Percentiles rank a stretch among this genome's conserved stretches.
Conservation (phyloP, 2,329 filamentous ascomycete species). For the Nakataea oryzae region DNA sequence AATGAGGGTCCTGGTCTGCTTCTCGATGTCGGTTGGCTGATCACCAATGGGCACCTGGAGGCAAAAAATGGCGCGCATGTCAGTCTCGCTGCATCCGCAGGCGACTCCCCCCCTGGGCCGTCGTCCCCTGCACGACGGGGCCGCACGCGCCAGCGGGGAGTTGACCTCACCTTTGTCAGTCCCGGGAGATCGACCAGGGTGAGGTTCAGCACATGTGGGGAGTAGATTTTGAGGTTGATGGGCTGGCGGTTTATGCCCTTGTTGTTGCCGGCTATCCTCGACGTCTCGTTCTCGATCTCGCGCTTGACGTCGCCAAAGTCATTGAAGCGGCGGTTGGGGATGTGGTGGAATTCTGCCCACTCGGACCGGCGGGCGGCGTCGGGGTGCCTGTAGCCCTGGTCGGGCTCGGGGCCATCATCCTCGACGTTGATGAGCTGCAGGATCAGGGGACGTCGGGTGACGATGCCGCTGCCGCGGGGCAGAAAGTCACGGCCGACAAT, state of each 20-base stretch:
- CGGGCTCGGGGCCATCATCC: constrained; percentile 55
- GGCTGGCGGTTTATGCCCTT: constrained; percentile 91
- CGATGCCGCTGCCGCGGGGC: constrained; percentile 91
- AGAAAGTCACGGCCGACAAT: constrained; percentile 97
- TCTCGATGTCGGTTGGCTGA: constrained; percentile 26
- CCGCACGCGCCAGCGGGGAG: background rate
- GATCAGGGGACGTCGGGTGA: constrained; percentile 87
- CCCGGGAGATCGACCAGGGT: constrained; percentile 95
- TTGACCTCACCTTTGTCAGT: constrained; percentile 68
- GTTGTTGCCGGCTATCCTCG: constrained; percentile 92
- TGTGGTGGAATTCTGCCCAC: constrained; percentile 96
- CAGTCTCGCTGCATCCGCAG: background rate
- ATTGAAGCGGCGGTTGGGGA: constrained; percentile 93
- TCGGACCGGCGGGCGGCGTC: constrained; percentile 55
- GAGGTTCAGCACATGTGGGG: constrained; percentile 91
- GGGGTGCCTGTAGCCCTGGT: constrained; percentile 67
- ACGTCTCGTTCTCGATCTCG: constrained; percentile 93
- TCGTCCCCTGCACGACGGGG: background rate
- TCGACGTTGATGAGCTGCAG: constrained; percentile 97
- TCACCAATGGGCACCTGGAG: constrained; percentile 29
- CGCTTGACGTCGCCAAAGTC: constrained; percentile 98
- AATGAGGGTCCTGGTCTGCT: constrained; percentile 94
- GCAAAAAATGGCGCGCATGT: background rate
- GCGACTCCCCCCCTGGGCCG: background rate
- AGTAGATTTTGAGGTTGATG: constrained; percentile 98